Evolutionary conservation across 1,139 yeast genomes (phyloP).

Genomic region (Yamadazyma taylorii): DNA sequence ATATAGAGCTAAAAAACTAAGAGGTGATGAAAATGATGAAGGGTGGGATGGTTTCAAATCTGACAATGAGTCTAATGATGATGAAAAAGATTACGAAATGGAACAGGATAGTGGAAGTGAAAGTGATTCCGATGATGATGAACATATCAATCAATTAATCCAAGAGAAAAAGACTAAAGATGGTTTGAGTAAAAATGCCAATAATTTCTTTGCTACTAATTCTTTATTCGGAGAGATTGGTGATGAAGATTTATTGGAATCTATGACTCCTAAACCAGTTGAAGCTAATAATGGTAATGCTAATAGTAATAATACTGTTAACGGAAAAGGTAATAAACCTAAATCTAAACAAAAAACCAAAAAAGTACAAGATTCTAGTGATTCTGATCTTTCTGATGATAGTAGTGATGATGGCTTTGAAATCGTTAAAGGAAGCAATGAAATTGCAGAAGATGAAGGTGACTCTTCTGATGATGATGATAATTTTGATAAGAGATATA

Average conservation of each 20-base stretch:
- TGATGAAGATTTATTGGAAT: conserved; percentile 41
- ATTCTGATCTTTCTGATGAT: conserved; percentile 15
- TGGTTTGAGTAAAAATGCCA: conserved; percentile 69
- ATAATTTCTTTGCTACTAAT: conserved; percentile 71
- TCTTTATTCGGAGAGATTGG: conserved; percentile 69
- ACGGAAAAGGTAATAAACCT: conserved; percentile 9
- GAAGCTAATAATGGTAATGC: background rate
- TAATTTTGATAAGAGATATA: conserved; percentile 28
- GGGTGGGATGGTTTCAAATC: conserved; percentile 85
- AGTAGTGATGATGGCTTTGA: conserved; percentile 46
- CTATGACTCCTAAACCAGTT: conserved; percentile 19
- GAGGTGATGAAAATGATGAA: conserved; percentile 79
- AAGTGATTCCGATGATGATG: conserved; percentile 68
- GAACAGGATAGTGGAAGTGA: conserved; percentile 33
- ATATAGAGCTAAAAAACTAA: conserved; percentile 72
- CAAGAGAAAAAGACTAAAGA: conserved; percentile 53
- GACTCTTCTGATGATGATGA: conserved; percentile 48
- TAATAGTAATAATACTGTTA: background rate
- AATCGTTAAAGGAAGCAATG: conserved; percentile 46
- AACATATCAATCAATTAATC: conserved; percentile 62
- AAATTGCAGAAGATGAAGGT: conserved; percentile 26
- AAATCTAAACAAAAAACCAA: conserved; percentile 1
- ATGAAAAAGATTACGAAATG: conserved; percentile 46
- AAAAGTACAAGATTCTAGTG: conserved; percentile 12
- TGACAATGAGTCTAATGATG: conserved; percentile 38